These are phyloP conservation scores for Aspergillus costaricaensis DNA, from an alignment of 2,329 filamentous ascomycete species.

Conservation along the genomic window DNA sequence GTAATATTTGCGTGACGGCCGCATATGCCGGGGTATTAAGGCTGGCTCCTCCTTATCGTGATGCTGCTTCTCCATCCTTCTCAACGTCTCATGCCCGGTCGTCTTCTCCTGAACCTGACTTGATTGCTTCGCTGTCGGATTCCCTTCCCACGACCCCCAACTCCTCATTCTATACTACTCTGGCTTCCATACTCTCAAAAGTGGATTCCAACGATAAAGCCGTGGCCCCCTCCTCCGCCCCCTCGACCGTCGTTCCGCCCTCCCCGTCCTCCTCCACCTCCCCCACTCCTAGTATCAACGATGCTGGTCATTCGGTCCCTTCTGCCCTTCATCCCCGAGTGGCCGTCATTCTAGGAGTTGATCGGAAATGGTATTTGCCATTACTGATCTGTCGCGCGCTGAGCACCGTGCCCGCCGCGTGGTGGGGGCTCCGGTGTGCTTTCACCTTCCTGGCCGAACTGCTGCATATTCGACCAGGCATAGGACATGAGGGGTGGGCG, in stretches of 20 bases:
- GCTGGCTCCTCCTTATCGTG: constrained; percentile 44
- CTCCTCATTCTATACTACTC: constrained; percentile 14
- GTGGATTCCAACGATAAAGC: constrained; percentile 29
- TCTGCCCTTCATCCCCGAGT: constrained; percentile 69
- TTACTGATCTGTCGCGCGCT: constrained; percentile 72
- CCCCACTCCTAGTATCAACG: constrained; percentile 31
- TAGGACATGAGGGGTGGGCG: constrained; percentile 46
- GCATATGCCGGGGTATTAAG: constrained; percentile 42
- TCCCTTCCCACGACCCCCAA: constrained; percentile 12
- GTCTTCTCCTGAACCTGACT: constrained; percentile 27
- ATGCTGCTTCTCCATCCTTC: constrained; percentile 41
- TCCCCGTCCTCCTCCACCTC: constrained; percentile 34
- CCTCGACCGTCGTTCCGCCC: constrained; percentile 30
- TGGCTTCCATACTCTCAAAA: constrained; percentile 12
- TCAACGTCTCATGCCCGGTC: constrained; percentile 27
- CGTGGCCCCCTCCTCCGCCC: constrained; percentile 32
- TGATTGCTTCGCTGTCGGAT: constrained; percentile 24
- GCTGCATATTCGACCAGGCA: constrained; percentile 50
- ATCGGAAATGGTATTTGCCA: constrained; percentile 70
- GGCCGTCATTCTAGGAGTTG: constrained; percentile 74
- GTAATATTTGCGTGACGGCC: constrained; percentile 30
- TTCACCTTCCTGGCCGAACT: constrained; percentile 69
- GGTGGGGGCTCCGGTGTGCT: constrained; percentile 70
- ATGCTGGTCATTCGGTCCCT: constrained; percentile 29
- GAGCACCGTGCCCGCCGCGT: constrained; percentile 69